Evolutionary conservation across 1,284 basidiomycete genomes (phyloP), one percentile per base, ranked within the genome.

Genomic region (Leccinum fuscescens): DNA sequence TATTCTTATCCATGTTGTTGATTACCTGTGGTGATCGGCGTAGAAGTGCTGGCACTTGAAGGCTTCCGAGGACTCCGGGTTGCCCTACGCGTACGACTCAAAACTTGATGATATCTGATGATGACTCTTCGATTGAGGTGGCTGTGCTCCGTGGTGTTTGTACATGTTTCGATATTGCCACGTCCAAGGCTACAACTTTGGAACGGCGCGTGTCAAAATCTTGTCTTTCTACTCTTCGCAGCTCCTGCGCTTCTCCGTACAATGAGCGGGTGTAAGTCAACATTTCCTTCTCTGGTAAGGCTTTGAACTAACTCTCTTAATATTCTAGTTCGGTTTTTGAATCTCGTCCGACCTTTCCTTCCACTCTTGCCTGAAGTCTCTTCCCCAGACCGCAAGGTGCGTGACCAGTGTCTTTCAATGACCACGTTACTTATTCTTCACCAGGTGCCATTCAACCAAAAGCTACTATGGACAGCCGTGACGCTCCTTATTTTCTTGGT

Each of bases 401-500:
- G 69, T 68, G 64, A 70, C 66, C 49, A 60, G 52, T 49, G 46
- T 49, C 42, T 52, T 52, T 59, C 62, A 20, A 24, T 2, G 4
- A 44, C 39, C 24, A 11, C 62, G 64, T 55, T 69, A 54, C 64
- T 70, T 62, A 67, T 51, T 44, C 6, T 67, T 56, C 2, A 1
- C 24, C 5, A 93, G 92, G 91, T 96, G 63, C 92, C 93, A 29
- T 97, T 96, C 83, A 93, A 95, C 80, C 93, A 95, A 85, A 96
- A 96, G 78, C 85, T 96, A 64, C 81, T 95, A 86, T 98, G 95
- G 95, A 98, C 95, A 14, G 93, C 94, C 61, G 94, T 96, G 55
- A 96, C 95, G 8, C 92, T 98, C 70, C 88, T 97, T 78, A 96
- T 98, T 76, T 97, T 97, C 90, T 80, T 98, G 74, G 94, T 97